Conservation (phyloP, 2,329 filamentous ascomycete genomes). For the Stagonosporopsis cucurbitacearum region DNA sequence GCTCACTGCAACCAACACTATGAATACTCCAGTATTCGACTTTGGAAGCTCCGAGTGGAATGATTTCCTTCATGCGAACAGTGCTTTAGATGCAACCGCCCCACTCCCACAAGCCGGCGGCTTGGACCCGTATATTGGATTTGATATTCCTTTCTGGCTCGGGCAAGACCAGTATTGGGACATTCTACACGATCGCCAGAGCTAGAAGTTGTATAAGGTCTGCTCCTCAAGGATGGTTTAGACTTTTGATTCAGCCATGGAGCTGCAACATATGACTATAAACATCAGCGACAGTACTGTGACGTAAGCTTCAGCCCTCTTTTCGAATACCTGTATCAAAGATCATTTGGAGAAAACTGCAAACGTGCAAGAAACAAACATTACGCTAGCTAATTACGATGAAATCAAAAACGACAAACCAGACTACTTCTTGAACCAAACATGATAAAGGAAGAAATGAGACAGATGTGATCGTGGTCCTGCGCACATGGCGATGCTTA, state of each 20-base stretch:
- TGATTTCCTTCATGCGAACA: slow-evolving; percentile 13
- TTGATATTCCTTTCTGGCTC: slow-evolving; percentile 48
- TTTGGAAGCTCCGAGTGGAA: slow-evolving; percentile 19
- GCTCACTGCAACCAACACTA: neutral
- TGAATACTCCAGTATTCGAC: slow-evolving; percentile 3
- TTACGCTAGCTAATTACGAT: too few species aligned
- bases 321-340: neutral
- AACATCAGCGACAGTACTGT: neutral
- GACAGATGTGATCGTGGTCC: too few species aligned
- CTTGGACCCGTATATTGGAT: slow-evolving; percentile 41
- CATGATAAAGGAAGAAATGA: too few species aligned
- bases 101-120: slow-evolving; percentile 12
- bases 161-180: slow-evolving; percentile 44
- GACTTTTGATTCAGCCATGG: neutral
- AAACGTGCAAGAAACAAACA: too few species aligned
- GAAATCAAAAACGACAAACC: too few species aligned
- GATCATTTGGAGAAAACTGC: neutral
- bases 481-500: too few species aligned
- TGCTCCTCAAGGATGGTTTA: neutral
- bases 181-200: slow-evolving; percentile 22
- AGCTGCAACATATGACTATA: neutral
- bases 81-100: neutral
- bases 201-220: neutral
- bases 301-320: neutral
- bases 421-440: too few species aligned